Conservation (phyloP, 192 early-diverging fungal genomes). For the Endogone sp. region DNA sequence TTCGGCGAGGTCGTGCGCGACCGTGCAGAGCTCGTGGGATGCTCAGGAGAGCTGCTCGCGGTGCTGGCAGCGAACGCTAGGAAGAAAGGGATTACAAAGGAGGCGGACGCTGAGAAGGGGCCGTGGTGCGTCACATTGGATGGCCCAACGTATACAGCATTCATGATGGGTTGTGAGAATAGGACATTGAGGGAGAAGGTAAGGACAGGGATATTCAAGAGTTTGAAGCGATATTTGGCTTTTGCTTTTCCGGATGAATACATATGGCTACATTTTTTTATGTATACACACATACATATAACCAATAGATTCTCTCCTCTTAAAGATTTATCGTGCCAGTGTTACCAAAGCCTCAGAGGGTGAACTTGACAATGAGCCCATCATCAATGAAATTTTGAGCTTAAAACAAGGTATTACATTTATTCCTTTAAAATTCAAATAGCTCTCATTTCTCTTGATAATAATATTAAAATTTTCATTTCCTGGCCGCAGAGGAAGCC, state of each 20-base stretch:
- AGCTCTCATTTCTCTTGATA: neutral
- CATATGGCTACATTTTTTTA: no score
- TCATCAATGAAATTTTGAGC: constrained; percentile 50
- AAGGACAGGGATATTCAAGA: neutral
- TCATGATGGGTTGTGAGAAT: constrained; percentile 56
- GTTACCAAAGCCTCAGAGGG: constrained; percentile 48
- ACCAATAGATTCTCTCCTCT: neutral
- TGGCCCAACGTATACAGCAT: constrained; percentile 43
- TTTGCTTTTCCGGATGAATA: no score
- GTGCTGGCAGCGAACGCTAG: constrained; percentile 40
- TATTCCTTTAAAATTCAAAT: neutral
- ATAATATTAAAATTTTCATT: no score
- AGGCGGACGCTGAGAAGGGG: constrained; percentile 20
- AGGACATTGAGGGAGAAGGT: constrained; percentile 47
- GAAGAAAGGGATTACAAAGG: constrained; percentile 23
- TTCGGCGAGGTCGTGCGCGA: constrained; percentile 41
- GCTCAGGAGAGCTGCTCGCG: constrained; percentile 36
- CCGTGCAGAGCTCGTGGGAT: constrained; percentile 35
- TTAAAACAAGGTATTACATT: constrained; percentile 30
- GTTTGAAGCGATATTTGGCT: neutral
- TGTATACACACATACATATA: no score
- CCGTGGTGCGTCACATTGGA: constrained; percentile 54
- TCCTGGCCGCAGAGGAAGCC: constrained; percentile 49
- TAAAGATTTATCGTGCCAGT: constrained; percentile 43
- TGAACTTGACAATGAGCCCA: constrained; percentile 43